Conservation (phyloP, 2,329 filamentous ascomycete species). For the Plectosphaerella cucumerina region DNA sequence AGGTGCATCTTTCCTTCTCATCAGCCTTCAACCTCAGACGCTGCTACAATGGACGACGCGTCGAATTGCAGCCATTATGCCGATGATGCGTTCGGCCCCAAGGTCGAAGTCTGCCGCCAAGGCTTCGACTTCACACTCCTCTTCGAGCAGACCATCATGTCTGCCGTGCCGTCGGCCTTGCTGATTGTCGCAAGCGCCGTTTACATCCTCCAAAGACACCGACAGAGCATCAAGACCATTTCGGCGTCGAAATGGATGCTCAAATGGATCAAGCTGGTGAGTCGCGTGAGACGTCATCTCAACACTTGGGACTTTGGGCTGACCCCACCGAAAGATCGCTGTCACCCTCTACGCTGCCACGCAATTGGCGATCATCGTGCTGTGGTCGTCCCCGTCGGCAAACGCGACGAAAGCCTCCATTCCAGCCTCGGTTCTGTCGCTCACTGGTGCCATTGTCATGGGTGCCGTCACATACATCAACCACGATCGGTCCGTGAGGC, state of each 20-base stretch:
- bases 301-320: not conserved
- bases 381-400: not conserved
- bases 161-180: constrained; percentile 17
- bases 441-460: constrained; percentile 24
- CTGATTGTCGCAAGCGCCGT: constrained; percentile 23
- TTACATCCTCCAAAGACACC: constrained; percentile 19
- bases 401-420: constrained; percentile 15
- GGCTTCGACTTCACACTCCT: constrained; percentile 24
- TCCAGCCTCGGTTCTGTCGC: constrained; percentile 18
- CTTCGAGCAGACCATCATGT: constrained; percentile 25
- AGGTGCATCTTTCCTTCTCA: no score
- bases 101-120: constrained; percentile 6
- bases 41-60: not conserved
- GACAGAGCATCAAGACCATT: constrained; percentile 16
- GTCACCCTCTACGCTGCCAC: not conserved
- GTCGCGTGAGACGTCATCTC: not conserved
- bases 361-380: not conserved
- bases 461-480: constrained; percentile 27
- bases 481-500: constrained; percentile 25
- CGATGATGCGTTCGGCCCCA: constrained; percentile 18
- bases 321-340: not conserved
- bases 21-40: not conserved
- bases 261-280: constrained; percentile 17
- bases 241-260: constrained; percentile 18
- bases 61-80: not conserved